Evolutionary conservation across 805 yeast genomes (phyloP), one percentile per base, ranked within the genome.

Genomic region (Candida cerambycidarum): DNA sequence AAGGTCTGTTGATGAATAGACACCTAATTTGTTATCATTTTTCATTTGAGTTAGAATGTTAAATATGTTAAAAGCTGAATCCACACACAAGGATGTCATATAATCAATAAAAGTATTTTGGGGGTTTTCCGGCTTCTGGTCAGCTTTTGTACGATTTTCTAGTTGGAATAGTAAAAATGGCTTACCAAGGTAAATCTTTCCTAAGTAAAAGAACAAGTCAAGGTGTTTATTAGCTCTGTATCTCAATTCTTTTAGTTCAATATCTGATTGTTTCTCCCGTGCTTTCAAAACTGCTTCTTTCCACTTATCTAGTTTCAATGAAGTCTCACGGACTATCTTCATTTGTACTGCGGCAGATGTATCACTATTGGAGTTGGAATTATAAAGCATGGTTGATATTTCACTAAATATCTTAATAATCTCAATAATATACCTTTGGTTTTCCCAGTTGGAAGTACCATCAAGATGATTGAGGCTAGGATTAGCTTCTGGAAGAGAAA

Each of bases 181-280:
- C 19, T 50, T 50, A 6, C 54, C 54, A 31, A 50, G 41, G 35
- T 50, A 50, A 9, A 50, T 50, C 27, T 48, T 50, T 12, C 48
- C 54, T 21, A 50, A 27, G 34, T 44, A 48, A 34, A 45, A 50
- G 15, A 40, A 38, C n/a, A 50, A 35, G 14, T 43, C 46, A 19
- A 50, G 41, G 43, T 50, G 54, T 12, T 39, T 41, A 28, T 44
- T 41, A n/a, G 39, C 52, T 18, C 54, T 25, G 17, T 36, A 50
- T 10, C 41, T 25, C 4, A 38, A 38, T 4, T 43, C 44, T 6
- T 33, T 35, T 19, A 33, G 44, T 4, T 43, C 31, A 34, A 43
- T 31, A 10, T 29, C 39, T 8, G 49, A 46, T 25, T 43, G 44
- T 37, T 43, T 43, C 21, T 39, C 14, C 16, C 44, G 38, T 15